Evolutionary conservation across 2,329 filamentous ascomycete species (phyloP).

Genomic region (Phialophora verrucosa): DNA sequence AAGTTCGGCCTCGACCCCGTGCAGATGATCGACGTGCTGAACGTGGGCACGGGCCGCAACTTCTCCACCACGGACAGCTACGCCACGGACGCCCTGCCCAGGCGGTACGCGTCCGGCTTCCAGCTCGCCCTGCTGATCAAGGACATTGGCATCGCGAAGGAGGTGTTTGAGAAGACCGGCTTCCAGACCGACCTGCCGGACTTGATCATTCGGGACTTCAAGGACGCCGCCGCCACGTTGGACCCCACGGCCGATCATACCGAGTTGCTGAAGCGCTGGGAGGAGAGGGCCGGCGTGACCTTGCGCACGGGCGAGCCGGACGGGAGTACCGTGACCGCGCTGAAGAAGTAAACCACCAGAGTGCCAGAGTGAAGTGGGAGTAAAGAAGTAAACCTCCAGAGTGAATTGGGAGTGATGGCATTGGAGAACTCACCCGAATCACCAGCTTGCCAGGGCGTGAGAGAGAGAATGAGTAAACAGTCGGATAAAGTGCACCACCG

Average conservation of each 20-base stretch:
- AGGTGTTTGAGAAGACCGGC: conserved; percentile 33
- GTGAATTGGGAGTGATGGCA: too few relatives aligned
- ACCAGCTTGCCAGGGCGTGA: too few relatives aligned
- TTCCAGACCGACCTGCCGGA: conserved; percentile 34
- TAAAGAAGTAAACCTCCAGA: too few relatives aligned
- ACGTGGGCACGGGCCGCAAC: conserved; percentile 47
- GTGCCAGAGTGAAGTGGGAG: too few relatives aligned
- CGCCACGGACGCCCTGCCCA: conserved; percentile 36
- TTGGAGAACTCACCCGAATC: too few relatives aligned
- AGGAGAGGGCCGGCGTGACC: conserved; percentile 30
- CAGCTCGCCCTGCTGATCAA: conserved; percentile 36
- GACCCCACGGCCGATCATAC: conserved; percentile 32
- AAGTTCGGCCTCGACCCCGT: conserved; percentile 37
- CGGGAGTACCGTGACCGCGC: conserved; percentile 27
- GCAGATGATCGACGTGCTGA: conserved; percentile 50
- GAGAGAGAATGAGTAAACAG: too few relatives aligned
- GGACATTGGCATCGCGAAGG: conserved; percentile 35
- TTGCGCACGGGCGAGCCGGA: conserved; percentile 29
- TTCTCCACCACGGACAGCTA: conserved; percentile 46
- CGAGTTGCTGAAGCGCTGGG: conserved; percentile 33
- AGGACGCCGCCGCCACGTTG: conserved; percentile 24
- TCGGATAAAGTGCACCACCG: neutral
- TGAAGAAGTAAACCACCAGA: conserved; percentile 25
- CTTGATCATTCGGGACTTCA: conserved; percentile 39
- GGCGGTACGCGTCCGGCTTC: conserved; percentile 35